Conservation (phyloP, 192 early-diverging fungal species). For the Coemansia sp. region DNA sequence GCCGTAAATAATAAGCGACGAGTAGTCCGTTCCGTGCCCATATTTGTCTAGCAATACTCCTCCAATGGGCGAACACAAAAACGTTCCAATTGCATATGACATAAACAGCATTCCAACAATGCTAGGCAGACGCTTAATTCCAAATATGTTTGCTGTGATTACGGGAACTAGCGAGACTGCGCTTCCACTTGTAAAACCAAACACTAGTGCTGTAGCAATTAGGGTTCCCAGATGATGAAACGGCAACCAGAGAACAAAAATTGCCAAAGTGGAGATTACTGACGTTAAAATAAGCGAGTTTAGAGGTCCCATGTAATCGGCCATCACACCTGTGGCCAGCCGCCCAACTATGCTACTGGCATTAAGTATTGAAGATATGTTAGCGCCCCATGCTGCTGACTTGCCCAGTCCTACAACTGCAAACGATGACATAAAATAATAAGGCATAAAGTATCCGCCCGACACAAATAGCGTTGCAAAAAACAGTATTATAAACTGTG, state of each 20-base stretch:
- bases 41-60: slow-evolving; percentile 35
- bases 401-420: slow-evolving; percentile 1
- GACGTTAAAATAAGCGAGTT: slow-evolving; percentile 19
- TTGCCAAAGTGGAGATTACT: slow-evolving; percentile 4
- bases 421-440: slow-evolving; percentile 36
- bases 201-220: slow-evolving; percentile 18
- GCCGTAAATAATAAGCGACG: slow-evolving; percentile 25
- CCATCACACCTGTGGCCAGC: slow-evolving; percentile 18
- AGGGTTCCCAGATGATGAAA: slow-evolving; percentile 18
- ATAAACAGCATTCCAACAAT: slow-evolving; percentile 31
- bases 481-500: slow-evolving; percentile 25
- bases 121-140: slow-evolving; percentile 26
- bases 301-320: slow-evolving; percentile 20
- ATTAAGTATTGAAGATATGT: slow-evolving; percentile 35
- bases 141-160: slow-evolving; percentile 29
- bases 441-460: slow-evolving; percentile 32
- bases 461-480: slow-evolving; percentile 16
- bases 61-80: slow-evolving; percentile 24
- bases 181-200: slow-evolving; percentile 26
- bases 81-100: slow-evolving; percentile 19
- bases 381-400: slow-evolving; percentile 22
- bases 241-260: slow-evolving; percentile 34
- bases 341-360: slow-evolving; percentile 26
- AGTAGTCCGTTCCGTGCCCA: slow-evolving; percentile 24
- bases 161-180: slow-evolving; percentile 28